Base-by-base conservation (phyloP, 768 basidiomycete genomes). In the Lactarius vividus region DNA sequence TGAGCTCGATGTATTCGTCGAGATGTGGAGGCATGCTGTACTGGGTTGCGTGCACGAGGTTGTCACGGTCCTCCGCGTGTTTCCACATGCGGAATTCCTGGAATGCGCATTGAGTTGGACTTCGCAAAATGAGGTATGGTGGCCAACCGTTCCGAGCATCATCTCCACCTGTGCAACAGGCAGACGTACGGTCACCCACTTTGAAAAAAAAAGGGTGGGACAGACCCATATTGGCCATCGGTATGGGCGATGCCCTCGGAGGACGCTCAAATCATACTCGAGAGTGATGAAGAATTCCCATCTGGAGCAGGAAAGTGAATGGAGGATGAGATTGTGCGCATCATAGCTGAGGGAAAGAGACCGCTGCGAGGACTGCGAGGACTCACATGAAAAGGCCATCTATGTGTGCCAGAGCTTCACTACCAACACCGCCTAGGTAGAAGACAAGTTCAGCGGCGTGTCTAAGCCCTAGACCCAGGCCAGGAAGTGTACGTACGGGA, bases 191-290 rank as follows among this genome's bases (percentile, higher is more conserved):
- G 35, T 35, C 35, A 35, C 35, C 1, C 35, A 35, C n/a, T n/a
- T n/a, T n/a, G n/a, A n/a, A n/a, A 13, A 13, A 13, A 3, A 13
- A 42, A 20, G 7, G 1, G 42, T 20, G 42, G 18, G 16, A 64
- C 63, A 2, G 2, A 64, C 63, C 63, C 57, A 64, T 54, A 64
- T 64, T 3, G 63, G 40, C 63, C 57, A 59, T 8, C 52, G 57
- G 40, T 59, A 64, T 3, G 63, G 63, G n/a, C 49, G 57, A 31
- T 4, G 46, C 16, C 57, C 35, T 26, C 44, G 46, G 28, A 64
- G 40, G 28, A 64, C n/a, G 8, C 57, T 54, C 53, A 26, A 54
- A 20, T 54, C 53, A 20, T 54, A 54, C 0, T 54, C 29, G 23
- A 54, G 26, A 28, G 53, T 54, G 53, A 54, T 28, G 26, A 54